Percentiles rank a stretch among this genome's conserved stretches.
phyloP scores from a whole-genome alignment of 1,284 basidiomycete genomes.

The Moesziomyces antarcticus region DNA sequence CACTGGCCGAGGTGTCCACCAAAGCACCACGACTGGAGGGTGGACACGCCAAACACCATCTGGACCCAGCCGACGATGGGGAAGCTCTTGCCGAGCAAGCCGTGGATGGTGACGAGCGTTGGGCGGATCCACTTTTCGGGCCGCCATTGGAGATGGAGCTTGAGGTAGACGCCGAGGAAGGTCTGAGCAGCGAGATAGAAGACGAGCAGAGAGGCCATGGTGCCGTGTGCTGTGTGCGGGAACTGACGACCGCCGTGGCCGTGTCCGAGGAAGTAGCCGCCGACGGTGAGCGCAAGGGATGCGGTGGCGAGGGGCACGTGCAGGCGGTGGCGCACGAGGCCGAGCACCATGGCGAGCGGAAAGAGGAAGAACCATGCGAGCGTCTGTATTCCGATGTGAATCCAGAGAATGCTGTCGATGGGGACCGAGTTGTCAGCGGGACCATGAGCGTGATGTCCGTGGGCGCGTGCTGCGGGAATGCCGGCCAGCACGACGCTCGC shows the following conservation, averaged over 20 bases:
- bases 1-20: slow-evolving; percentile 75
- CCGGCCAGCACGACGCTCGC: slow-evolving; percentile 6
- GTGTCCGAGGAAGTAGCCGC: slow-evolving; percentile 63
- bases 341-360: slow-evolving; percentile 65
- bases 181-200: slow-evolving; percentile 72
- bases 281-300: slow-evolving; percentile 53
- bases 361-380: slow-evolving; percentile 62
- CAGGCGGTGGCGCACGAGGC: slow-evolving; percentile 61
- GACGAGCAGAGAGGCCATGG: slow-evolving; percentile 57
- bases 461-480: slow-evolving; percentile 28
- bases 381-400: slow-evolving; percentile 61
- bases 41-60: slow-evolving; percentile 61
- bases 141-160: slow-evolving; percentile 81
- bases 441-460: slow-evolving; percentile 51
- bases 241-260: slow-evolving; percentile 61
- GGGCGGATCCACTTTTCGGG: slow-evolving; percentile 78
- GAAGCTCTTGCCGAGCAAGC: slow-evolving; percentile 84
- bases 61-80: slow-evolving; percentile 80
- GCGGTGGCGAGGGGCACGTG: slow-evolving; percentile 61
- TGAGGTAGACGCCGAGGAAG: slow-evolving; percentile 85
- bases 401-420: slow-evolving; percentile 63
- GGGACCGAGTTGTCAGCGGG: slow-evolving; percentile 56
- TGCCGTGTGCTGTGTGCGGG: slow-evolving; percentile 63
- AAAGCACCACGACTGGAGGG: slow-evolving; percentile 72
- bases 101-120: slow-evolving; percentile 79